A percentile compares a stretch with the other conserved stretches of the same genome.
These are phyloP conservation scores for Penicillium glabrum DNA, from an alignment of 2,329 filamentous ascomycete species.

Conservation along the genomic window DNA sequence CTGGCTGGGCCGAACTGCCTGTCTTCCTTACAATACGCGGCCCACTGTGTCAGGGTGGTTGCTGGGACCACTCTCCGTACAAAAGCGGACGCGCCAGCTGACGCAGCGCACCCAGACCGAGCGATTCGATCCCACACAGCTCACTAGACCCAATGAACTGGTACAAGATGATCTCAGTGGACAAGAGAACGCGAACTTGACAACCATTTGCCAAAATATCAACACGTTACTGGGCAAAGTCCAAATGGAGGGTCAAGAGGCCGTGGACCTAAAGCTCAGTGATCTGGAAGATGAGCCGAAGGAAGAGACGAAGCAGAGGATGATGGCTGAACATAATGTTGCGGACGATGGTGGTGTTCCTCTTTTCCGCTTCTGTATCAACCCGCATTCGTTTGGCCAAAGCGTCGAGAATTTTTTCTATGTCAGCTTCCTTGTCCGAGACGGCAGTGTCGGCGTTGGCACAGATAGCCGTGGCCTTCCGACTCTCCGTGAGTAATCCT, in stretches of 20 bases:
- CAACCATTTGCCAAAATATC: slow-evolving; percentile 75
- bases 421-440: slow-evolving; percentile 87
- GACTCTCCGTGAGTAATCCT: slow-evolving; percentile 66
- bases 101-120: slow-evolving; percentile 69
- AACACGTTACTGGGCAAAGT: slow-evolving; percentile 57
- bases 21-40: slow-evolving; percentile 69
- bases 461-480: slow-evolving; percentile 73
- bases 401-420: slow-evolving; percentile 98
- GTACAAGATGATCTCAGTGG: slow-evolving; percentile 70
- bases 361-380: slow-evolving; percentile 83
- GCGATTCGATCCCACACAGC: slow-evolving; percentile 66
- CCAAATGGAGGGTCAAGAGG: slow-evolving; percentile 47
- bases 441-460: slow-evolving; percentile 74
- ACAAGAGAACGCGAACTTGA: slow-evolving; percentile 76
- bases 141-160: slow-evolving; percentile 73
- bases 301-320: slow-evolving; percentile 42
- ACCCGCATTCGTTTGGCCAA: slow-evolving; percentile 87
- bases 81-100: slow-evolving; percentile 75
- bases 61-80: slow-evolving; percentile 81
- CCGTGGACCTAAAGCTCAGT: slow-evolving; percentile 47
- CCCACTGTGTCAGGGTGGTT: slow-evolving; percentile 81
- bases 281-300: slow-evolving; percentile 26
- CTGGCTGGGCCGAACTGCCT: slow-evolving; percentile 74
- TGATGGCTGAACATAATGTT: slow-evolving; percentile 67
- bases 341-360: slow-evolving; percentile 70